Base-by-base conservation (phyloP, 2,329 filamentous ascomycete genomes). In the Colletotrichum eleusines region DNA sequence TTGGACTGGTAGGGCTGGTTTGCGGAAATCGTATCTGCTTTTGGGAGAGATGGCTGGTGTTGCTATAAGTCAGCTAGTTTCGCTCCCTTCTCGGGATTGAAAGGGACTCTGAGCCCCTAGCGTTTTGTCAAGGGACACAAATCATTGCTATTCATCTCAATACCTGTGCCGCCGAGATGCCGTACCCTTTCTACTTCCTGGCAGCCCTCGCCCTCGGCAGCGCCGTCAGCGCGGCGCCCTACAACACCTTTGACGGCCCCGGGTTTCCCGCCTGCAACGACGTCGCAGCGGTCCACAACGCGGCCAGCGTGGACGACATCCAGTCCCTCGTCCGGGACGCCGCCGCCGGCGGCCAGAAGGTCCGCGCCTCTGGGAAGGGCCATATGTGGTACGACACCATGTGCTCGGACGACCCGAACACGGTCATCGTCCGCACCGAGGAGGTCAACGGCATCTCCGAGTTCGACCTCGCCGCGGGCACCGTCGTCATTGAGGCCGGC, bases 381-480 rank as follows among this genome's bases (percentile, higher is more conserved):
- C 85, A 86, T 74, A 85, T 85, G 80, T 85, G 85, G 84, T 87
- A 86, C 74, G 84, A 87, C 73, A 87, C 85, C 40, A 85, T 86
- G 80, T 87, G 85, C 77, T 82, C 82, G 53, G 84, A 86, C 75
- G 79, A 84, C 69, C 76, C 80, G 33, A 74, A 77, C 54, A 87
- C 85, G 2, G 77, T 86, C 73, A 84, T 87, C 74, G 78, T 87
- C 50, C 83, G 82, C 73, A 84, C 83, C 26, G 84, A 84, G 72
- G 73, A 78, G 57, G 80, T 85, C 65, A 84, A 83, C 72, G 70
- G 70, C 28, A 86, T 87, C 74, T 81, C 76, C 48, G 81, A 85
- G 69, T 80, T 87, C 55, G 77, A 79, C 20, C 80, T 86, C 20
- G 75, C 79, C 8, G 78, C 78, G 1, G 84, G 85, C 23, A 80